Percentiles rank a stretch among this genome's conserved stretches.
These are phyloP conservation scores for Gomphus bonarii DNA, from an alignment of 1,284 basidiomycete genomes.

Conservation along the genomic window DNA sequence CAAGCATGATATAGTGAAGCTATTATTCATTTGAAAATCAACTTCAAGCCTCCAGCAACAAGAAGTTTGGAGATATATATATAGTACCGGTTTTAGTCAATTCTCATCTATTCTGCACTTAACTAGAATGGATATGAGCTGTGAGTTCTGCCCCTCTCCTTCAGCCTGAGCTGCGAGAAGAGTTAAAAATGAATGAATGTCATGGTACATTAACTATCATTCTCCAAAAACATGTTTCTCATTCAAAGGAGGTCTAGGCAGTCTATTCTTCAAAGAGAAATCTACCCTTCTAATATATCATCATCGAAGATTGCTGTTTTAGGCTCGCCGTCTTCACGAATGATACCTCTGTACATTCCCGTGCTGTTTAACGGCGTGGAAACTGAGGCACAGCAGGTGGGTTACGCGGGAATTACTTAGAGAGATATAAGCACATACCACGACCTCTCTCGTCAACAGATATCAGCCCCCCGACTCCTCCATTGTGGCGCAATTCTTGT, in stretches of 20 bases:
- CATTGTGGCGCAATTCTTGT: slow-evolving; percentile 41
- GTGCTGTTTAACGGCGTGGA: slow-evolving; percentile 60
- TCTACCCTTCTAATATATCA: slow-evolving; percentile 28
- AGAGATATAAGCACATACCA: slow-evolving; percentile 25
- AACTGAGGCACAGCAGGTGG: slow-evolving; percentile 29
- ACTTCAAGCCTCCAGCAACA: no score
- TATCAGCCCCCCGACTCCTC: slow-evolving; percentile 63
- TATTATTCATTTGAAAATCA: no score
- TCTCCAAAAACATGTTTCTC: background rate
- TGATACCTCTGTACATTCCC: slow-evolving; percentile 75
- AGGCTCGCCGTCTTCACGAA: slow-evolving; percentile 52
- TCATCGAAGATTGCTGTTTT: slow-evolving; percentile 71
- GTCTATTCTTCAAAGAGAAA: background rate
- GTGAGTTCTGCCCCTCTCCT: no score
- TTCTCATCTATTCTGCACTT: no score
- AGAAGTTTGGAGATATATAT: no score
- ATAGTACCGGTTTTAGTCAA: no score
- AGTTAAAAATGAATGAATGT: no score
- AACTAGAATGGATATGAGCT: no score
- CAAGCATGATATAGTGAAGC: no score
- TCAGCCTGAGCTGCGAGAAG: no score
- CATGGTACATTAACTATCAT: background rate
- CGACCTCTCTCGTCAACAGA: slow-evolving; percentile 55
- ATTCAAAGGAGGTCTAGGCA: background rate
- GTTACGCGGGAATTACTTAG: slow-evolving; percentile 8